A percentile compares a stretch with the other conserved stretches of the same genome.
Evolutionary conservation across 352 stramenopile genomes (phyloP).

Genomic region (Aphanomyces stellatus): DNA sequence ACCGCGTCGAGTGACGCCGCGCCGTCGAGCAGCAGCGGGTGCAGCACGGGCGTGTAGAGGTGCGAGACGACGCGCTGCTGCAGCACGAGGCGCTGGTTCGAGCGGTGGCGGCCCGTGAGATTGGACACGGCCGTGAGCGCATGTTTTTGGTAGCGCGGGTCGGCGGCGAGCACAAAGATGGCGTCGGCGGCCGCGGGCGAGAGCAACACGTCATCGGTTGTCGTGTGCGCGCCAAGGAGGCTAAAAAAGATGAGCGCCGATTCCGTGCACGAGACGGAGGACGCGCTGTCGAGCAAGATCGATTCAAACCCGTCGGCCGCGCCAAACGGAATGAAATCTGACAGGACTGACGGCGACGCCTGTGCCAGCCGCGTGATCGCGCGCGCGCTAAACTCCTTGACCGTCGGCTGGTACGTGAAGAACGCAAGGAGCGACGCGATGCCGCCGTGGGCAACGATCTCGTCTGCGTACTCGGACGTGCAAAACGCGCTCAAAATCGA

Average conservation of each 20-base stretch:
- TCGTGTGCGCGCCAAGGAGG: not conserved
- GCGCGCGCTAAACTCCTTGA: not conserved
- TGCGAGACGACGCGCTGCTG: not conserved
- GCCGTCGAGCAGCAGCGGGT: not conserved
- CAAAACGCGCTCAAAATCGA: constrained; percentile 1
- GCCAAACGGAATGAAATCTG: constrained; percentile 10
- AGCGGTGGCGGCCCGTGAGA: not conserved
- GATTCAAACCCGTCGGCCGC: constrained; percentile 3
- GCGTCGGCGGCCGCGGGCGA: not conserved
- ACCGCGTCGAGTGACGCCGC: not conserved
- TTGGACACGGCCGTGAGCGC: not conserved
- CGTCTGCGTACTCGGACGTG: not conserved
- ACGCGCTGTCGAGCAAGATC: not conserved
- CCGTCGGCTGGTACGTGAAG: not conserved
- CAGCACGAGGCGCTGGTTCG: not conserved
- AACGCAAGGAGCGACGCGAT: not conserved
- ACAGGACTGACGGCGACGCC: not conserved
- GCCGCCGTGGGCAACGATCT: not conserved
- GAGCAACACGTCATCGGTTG: not conserved
- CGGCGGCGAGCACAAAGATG: not conserved
- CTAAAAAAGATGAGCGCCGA: constrained; percentile 1
- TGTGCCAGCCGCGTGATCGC: not conserved
- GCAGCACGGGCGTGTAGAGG: constrained; percentile 2
- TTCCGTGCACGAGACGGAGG: not conserved
- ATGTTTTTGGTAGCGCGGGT: not conserved